phyloP scores from a whole-genome alignment of 495 filamentous ascomycete genomes.

The Glutinoglossum americanum region DNA sequence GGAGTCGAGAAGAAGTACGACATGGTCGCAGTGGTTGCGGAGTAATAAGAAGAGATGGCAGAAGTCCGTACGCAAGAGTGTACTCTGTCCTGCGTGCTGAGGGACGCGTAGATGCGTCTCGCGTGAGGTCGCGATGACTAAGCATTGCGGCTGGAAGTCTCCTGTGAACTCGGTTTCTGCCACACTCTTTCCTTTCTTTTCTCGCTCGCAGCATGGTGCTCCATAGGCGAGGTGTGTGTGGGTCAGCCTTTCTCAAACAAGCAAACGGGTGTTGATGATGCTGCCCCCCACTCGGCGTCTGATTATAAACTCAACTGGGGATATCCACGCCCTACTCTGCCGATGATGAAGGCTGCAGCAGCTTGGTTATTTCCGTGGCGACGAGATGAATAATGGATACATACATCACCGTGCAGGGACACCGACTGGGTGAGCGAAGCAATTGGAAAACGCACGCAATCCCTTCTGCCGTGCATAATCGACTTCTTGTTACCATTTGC shows the following conservation, averaged over 20 bases:
- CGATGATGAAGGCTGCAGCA: not conserved
- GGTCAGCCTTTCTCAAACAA: not conserved
- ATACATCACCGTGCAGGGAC: not conserved
- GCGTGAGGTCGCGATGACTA: not conserved
- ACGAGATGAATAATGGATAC: not conserved
- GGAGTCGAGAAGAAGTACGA: constrained; percentile 97
- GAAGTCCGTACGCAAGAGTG: not conserved
- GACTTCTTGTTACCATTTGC: too few relatives aligned
- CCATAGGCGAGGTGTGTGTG: not conserved
- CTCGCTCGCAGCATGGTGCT: not conserved
- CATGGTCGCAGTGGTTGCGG: constrained; percentile 31
- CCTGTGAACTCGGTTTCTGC: not conserved
- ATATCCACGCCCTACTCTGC: not conserved
- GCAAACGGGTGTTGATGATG: not conserved
- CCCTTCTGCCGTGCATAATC: too few relatives aligned
- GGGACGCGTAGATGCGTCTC: not conserved
- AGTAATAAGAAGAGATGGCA: not conserved
- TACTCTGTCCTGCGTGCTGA: not conserved
- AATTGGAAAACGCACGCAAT: too few relatives aligned
- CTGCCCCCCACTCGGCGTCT: not conserved
- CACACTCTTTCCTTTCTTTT: not conserved
- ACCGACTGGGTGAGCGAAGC: too few relatives aligned
- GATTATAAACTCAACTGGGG: not conserved
- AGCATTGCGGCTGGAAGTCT: not conserved
- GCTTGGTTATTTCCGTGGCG: not conserved